These are phyloP conservation scores for Phytophthora sansomeana DNA, from an alignment of 352 stramenopile genomes.

Conservation along the genomic window DNA sequence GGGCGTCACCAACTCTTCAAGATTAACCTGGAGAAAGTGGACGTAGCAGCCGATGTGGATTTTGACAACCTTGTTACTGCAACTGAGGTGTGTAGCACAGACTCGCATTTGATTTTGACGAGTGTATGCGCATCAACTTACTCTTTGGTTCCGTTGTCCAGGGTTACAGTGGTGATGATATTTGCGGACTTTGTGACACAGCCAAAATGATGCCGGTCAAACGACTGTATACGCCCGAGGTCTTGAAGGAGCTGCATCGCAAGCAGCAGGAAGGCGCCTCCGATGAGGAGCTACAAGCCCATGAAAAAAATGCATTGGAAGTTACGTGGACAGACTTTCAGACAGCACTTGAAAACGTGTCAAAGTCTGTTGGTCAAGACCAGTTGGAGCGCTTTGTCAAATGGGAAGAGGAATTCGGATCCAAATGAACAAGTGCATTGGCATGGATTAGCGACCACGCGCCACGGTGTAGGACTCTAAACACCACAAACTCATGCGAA, in stretches of 20 bases:
- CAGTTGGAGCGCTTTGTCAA: conserved; percentile 80
- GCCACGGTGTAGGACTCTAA: conserved; percentile 5
- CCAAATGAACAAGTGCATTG: conserved; percentile 54
- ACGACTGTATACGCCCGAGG: conserved; percentile 74
- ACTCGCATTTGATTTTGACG: neutral
- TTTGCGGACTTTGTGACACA: conserved; percentile 61
- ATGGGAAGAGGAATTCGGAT: conserved; percentile 88
- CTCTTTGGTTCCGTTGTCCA: conserved; percentile 16
- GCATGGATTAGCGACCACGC: conserved; percentile 2
- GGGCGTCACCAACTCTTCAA: conserved; percentile 77
- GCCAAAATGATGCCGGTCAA: conserved; percentile 89
- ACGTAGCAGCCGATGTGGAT: conserved; percentile 84
- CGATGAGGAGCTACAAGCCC: conserved; percentile 46
- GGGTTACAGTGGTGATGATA: conserved; percentile 69
- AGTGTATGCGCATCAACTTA: neutral
- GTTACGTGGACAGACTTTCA: conserved; percentile 66
- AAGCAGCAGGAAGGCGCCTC: conserved; percentile 57
- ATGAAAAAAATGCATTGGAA: conserved; percentile 66
- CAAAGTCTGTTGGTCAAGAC: conserved; percentile 81
- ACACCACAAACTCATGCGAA: conserved; percentile 6
- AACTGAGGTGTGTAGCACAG: conserved; percentile 53
- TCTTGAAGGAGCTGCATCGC: conserved; percentile 55
- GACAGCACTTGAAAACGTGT: conserved; percentile 82
- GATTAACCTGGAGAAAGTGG: conserved; percentile 83
- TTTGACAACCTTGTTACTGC: conserved; percentile 75